phyloP scores from a whole-genome alignment of 495 filamentous ascomycete genomes.

The Xylaria palmicola region DNA sequence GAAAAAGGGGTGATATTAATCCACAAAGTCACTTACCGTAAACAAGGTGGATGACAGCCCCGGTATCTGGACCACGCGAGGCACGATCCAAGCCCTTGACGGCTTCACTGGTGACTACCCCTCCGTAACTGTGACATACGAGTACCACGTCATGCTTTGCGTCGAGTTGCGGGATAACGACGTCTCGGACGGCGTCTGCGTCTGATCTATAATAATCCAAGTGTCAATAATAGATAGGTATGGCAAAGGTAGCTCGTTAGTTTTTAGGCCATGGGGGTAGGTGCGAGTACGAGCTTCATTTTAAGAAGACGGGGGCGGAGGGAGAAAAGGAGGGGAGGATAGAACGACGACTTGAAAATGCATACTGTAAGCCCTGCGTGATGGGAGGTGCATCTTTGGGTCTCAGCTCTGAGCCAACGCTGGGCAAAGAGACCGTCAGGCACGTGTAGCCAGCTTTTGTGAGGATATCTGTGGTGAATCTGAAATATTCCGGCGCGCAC shows the following conservation, averaged over 20 bases:
- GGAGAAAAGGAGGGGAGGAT: not conserved
- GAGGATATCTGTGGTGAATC: slow-evolving; percentile 36
- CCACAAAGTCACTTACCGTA: too few relatives aligned
- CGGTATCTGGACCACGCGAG: slow-evolving; percentile 8
- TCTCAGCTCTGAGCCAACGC: slow-evolving; percentile 24
- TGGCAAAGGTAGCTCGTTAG: not conserved
- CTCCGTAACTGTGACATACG: slow-evolving; percentile 53
- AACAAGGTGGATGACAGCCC: slow-evolving; percentile 12
- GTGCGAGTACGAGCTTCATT: too few relatives aligned
- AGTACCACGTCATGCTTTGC: slow-evolving; percentile 47
- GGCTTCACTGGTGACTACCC: slow-evolving; percentile 49
- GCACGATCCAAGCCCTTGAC: slow-evolving; percentile 35
- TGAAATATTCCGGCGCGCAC: slow-evolving; percentile 39
- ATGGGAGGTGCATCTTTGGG: slow-evolving; percentile 18
- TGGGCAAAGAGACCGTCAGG: slow-evolving; percentile 39
- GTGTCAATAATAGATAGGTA: not conserved
- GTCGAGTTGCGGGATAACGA: slow-evolving; percentile 30
- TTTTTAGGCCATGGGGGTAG: too few relatives aligned
- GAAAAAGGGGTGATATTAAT: too few relatives aligned
- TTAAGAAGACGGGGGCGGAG: too few relatives aligned
- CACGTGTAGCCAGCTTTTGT: slow-evolving; percentile 35
- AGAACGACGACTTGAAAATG: not conserved
- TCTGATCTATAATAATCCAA: slow-evolving; percentile 10
- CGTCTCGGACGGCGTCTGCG: slow-evolving; percentile 26
- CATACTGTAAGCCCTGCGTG: slow-evolving; percentile 20